A percentile compares a stretch with the other conserved stretches of the same genome.
These are phyloP conservation scores for Talaromyces sp. DNA, from an alignment of 2,329 filamentous ascomycete species.

Conservation along the genomic window DNA sequence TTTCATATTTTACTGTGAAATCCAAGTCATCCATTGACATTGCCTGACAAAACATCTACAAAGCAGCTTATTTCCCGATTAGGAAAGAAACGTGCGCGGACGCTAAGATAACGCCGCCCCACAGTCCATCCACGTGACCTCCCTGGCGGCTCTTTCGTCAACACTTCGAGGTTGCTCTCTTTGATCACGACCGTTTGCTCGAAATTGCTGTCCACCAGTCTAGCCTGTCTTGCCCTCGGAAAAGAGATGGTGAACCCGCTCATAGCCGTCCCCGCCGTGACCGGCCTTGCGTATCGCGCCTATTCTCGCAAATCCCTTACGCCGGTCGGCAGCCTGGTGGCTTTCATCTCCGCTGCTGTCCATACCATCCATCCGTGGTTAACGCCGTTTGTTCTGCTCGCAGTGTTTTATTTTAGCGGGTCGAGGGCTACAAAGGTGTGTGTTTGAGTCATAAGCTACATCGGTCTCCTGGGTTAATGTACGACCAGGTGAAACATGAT, in stretches of 20 bases:
- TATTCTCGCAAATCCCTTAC: conserved; percentile 74
- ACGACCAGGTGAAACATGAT: conserved; percentile 70
- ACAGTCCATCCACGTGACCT: neutral
- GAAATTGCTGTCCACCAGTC: neutral
- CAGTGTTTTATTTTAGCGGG: conserved; percentile 80
- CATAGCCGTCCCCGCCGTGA: conserved; percentile 43
- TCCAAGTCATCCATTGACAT: neutral
- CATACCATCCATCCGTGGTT: conserved; percentile 94
- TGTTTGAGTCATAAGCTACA: neutral
- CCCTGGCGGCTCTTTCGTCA: neutral
- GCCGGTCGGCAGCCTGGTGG: conserved; percentile 65
- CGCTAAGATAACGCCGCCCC: neutral
- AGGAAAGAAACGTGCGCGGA: neutral
- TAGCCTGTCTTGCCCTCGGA: neutral
- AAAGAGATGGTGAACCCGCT: conserved; percentile 36
- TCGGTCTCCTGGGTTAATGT: neutral
- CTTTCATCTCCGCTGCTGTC: conserved; percentile 65
- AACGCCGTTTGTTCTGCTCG: conserved; percentile 77
- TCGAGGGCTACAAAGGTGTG: conserved; percentile 74
- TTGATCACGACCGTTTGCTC: neutral
- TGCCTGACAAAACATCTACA: neutral
- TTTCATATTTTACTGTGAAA: neutral
- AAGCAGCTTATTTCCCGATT: conserved; percentile 1
- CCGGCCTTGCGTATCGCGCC: conserved; percentile 61
- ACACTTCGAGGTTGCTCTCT: neutral